Evolutionary conservation across 495 filamentous ascomycete species (phyloP), one percentile per base, ranked within the genome.

Genomic region (Annulohypoxylon bovei): DNA sequence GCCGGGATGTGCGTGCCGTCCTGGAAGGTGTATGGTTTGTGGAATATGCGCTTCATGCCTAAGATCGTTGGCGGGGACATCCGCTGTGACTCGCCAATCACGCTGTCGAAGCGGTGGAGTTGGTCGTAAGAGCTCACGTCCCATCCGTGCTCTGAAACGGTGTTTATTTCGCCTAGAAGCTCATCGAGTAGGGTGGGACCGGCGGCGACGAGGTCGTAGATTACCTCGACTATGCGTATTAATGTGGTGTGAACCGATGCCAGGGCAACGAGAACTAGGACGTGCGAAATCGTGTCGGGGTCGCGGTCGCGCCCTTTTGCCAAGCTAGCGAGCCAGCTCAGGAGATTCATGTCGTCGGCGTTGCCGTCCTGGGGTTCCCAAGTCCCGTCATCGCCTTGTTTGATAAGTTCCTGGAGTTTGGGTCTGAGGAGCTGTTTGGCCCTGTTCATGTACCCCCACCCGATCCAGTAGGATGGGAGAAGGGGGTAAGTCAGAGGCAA

Each of bases 61-160:
- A 62, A 23, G 1, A 18, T 23, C 27, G 47, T 35, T 2, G 22
- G 44, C 14, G 40, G 44, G 16, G 32, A 62, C 9, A 39, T 22
- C 25, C 32, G 39, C 27, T 40, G 47, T 7, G 40, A 52, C 23
- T 60, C 64, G 2, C 47, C 7, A 6, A 67, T 7, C 16, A 67
- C 47, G 20, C 55, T 67, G 28, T 67, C 64, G 5, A 67, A 18
- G 14, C 46, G 44, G 23, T 60, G 57, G 44, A 28, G 78, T 78
- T 6, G 75, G 77, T 44, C 55, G 16, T 59, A 59, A 2, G 37
- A 16, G 16, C 2, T 25, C 6, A 0, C 23, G 12, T 6, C 6
- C 63, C 63, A 66, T 1, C 42, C 44, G 28, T 49, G 3, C 3
- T 23, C 25, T 4, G 30, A 14, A 1, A 52, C 30, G 8, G 12